Evolutionary conservation across 257 asterid genomes (phyloP), one percentile per base, ranked within the genome.

Genomic region (Paulownia fortunei): DNA sequence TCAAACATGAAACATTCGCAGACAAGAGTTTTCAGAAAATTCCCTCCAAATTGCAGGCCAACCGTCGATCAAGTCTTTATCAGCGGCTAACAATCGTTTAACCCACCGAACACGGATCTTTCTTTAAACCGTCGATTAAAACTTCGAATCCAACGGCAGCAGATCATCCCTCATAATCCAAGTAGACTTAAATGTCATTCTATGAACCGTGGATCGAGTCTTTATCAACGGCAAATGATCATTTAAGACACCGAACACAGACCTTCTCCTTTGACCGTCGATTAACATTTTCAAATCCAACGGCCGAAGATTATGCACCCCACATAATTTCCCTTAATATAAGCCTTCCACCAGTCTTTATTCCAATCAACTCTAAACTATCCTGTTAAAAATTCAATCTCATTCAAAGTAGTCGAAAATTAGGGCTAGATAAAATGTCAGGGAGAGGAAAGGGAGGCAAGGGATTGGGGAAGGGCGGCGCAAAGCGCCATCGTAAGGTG

Each of bases 391-490:
- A 42, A 10, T 47, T 26, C 54, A 13, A 15, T 37, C 23, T 21
- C 24, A 32, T 39, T 36, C 26, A 13, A 18, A 56, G 0, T 0
- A 8, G 6, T 12, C 11, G 10, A 27, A 27, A 72, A 21, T 42
- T 68, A 73, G 80, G 73, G 79, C 27, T 37, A 15, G 5, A 5
- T 8, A 76, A 59, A 70, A 84, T 84, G 88, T 84, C 88, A 3
- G 88, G 88, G 32, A 79, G 88, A 79, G 88, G 88, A 23, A 84
- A 84, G 71, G 88, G 88, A 7, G 88, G 88, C 62, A 84, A 84
- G 66, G 88, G 88, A 10, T 71, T 84, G 77, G 88, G 88, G 37
- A 84, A 84, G 73, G 88, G 88, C 41, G 88, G 88, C 8, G 88
- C 88, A 3, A 84, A 84, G 79, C 83, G 88, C 2, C 88, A 84